phyloP scores from a whole-genome alignment of 2,329 filamentous ascomycete species.

The Fusarium bactridioides region DNA sequence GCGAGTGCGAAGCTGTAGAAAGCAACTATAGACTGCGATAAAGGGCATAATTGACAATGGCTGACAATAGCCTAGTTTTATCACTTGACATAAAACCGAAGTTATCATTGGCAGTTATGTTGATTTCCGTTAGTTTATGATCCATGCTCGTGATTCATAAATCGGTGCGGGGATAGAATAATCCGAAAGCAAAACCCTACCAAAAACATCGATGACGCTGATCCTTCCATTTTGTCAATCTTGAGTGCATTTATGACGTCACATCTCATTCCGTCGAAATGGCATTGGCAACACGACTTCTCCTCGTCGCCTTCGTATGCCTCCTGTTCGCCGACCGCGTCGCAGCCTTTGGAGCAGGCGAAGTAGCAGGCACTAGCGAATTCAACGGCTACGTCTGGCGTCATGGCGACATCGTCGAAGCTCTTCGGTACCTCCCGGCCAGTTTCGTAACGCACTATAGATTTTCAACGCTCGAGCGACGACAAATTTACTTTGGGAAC shows the following conservation, averaged over 20 bases:
- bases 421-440: slow-evolving; percentile 47
- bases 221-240: neutral
- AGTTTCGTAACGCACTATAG: slow-evolving; percentile 50
- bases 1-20: neutral
- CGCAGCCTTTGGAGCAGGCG: slow-evolving; percentile 50
- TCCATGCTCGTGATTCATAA: neutral
- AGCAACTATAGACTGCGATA: accelerated
- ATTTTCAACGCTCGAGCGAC: slow-evolving; percentile 50
- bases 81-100: neutral
- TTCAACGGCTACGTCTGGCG: slow-evolving; percentile 54
- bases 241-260: slow-evolving; percentile 18
- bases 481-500: slow-evolving; percentile 50
- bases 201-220: neutral
- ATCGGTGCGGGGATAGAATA: neutral
- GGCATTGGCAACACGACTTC: slow-evolving; percentile 27
- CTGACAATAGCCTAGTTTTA: accelerated
- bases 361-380: slow-evolving; percentile 48
- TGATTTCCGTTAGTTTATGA: neutral
- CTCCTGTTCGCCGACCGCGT: slow-evolving; percentile 43
- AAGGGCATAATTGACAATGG: neutral
- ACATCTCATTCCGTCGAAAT: slow-evolving; percentile 9
- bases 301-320: slow-evolving; percentile 30
- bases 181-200: neutral
- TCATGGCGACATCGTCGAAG: slow-evolving; percentile 51
- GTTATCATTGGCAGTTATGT: neutral